Conservation (phyloP, 2,329 filamentous ascomycete species). For the Penicillium sp. region DNA sequence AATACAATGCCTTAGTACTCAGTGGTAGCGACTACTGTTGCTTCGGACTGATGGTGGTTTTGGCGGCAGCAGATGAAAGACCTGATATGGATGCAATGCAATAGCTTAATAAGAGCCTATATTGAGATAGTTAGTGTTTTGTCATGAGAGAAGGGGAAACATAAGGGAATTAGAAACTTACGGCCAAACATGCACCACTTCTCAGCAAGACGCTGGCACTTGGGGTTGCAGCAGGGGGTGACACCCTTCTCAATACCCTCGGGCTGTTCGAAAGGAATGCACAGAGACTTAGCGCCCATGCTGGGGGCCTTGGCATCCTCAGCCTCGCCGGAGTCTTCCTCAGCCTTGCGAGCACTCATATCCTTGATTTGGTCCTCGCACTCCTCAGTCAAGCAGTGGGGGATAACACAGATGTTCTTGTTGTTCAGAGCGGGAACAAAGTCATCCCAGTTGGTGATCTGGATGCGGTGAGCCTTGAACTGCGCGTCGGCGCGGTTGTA, state of each 20-base stretch:
- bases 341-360: conserved; percentile 71
- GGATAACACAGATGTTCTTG: conserved; percentile 91
- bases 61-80: background rate
- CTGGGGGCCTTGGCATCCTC: conserved; percentile 71
- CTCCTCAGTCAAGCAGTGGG: conserved; percentile 76
- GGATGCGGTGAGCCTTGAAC: conserved; percentile 76
- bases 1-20: background rate
- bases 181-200: conserved; percentile 92
- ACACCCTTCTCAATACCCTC: conserved; percentile 72
- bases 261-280: conserved; percentile 83
- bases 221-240: conserved; percentile 89
- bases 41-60: background rate
- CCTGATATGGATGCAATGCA: background rate
- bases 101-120: conserved; percentile 6
- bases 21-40: background rate
- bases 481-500: conserved; percentile 71
- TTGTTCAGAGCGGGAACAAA: conserved; percentile 85
- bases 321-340: conserved; percentile 61
- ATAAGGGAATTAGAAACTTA: conserved; percentile 43
- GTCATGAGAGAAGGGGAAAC: background rate
- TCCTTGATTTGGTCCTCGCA: conserved; percentile 97
- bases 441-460: conserved; percentile 83
- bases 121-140: background rate
- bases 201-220: conserved; percentile 73
- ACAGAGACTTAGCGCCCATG: conserved; percentile 75